Base-by-base conservation (phyloP, 768 basidiomycete genomes). In the Pleurotus platypus region DNA sequence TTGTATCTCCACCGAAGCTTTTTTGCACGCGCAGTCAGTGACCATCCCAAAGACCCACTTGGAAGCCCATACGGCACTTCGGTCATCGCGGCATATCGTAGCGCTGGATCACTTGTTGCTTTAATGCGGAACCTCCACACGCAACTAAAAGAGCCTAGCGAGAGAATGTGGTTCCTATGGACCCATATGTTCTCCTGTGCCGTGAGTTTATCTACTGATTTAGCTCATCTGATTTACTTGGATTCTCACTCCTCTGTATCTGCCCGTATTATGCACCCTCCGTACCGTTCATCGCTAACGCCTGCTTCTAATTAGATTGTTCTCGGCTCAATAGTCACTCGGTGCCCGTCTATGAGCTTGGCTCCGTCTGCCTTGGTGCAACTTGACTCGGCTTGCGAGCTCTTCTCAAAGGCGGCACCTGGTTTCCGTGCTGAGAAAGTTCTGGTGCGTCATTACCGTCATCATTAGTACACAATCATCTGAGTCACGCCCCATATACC, bases 291-390 rank as follows among this genome's bases (percentile, higher is more conserved):
- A 39, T 35, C 9, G 11, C 38, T 38, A 18, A 30, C 35, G 43
- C 15, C 48, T 49, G 40, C 57, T 40, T 63, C 22, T 55, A 24
- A 54, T 7, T 53, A 85, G 85, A 89, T 90, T 60, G 76, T 90
- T 50, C 70, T 90, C 47, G 87, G 87, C 37, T 86, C 87, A 18
- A 87, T 90, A 37, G 87, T 89, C 9, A 90, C 88, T 15, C 78
- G 87, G 50, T 89, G 87, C 69, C 87, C 88, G 9, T 89, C 88
- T 15, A 87, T 89, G 82, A 87, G 86, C 62, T 69, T 90, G 59
- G 88, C 87, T 18, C 85, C 86, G 15, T 89, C 87, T 20, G 88
- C 87, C 3, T 77, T 90, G 7, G 78, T 82, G 6, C 88, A 90
- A 63, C 72, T 90, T 26, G 86, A 89, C 65, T 88, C 88, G 0